phyloP scores from a whole-genome alignment of 306 rosid genomes.

The Inga laurina region DNA sequence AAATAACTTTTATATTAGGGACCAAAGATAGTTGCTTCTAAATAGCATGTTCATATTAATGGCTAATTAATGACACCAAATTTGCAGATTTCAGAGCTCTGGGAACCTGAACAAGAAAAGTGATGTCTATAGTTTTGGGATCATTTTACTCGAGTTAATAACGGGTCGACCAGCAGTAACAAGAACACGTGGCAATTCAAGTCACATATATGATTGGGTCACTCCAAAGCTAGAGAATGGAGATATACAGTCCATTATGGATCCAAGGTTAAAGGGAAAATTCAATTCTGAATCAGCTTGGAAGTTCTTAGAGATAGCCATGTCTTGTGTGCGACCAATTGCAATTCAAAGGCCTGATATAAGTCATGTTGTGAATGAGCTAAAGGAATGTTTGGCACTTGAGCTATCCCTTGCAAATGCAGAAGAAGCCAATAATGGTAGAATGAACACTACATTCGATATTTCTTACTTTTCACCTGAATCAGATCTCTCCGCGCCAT shows the following conservation, averaged over 20 bases:
- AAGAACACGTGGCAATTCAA: neutral
- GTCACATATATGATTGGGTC: neutral
- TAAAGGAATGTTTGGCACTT: neutral
- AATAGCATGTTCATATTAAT: neutral
- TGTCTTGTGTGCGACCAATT: neutral
- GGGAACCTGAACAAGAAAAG: conserved; percentile 9
- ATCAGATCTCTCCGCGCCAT: neutral
- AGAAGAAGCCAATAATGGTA: neutral
- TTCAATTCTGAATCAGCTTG: neutral
- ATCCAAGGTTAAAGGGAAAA: neutral
- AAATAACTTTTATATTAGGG: no score
- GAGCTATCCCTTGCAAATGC: neutral
- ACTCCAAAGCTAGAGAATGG: neutral
- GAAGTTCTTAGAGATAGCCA: neutral
- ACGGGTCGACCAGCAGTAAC: neutral
- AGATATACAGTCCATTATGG: neutral
- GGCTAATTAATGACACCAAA: no score
- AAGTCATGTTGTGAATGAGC: neutral
- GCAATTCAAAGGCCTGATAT: neutral
- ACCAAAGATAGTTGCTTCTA: neutral
- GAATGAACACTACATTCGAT: neutral
- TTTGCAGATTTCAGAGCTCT: neutral
- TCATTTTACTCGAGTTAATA: neutral
- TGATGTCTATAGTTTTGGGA: conserved; percentile 11
- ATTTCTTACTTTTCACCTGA: neutral